A percentile compares a stretch with the other conserved stretches of the same genome.
phyloP scores from a whole-genome alignment of 495 filamentous ascomycete genomes.

The Bombardia bombarda region DNA sequence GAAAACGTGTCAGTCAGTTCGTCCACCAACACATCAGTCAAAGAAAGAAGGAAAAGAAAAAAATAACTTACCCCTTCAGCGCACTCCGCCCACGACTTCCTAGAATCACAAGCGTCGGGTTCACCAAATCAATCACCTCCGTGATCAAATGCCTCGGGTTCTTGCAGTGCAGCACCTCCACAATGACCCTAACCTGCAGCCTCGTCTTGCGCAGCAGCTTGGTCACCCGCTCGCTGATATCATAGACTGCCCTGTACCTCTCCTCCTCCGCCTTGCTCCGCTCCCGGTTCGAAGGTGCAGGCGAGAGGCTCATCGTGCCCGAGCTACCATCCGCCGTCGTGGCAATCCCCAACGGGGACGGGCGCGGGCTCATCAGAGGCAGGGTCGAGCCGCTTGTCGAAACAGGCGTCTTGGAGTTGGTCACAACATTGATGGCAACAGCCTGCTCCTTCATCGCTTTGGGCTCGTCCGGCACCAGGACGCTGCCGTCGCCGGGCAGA shows the following conservation, averaged over 20 bases:
- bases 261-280: conserved; percentile 62
- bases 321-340: conserved; percentile 10
- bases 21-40: neutral
- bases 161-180: conserved; percentile 98
- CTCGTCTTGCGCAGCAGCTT: conserved; percentile 81
- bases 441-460: conserved; percentile 66
- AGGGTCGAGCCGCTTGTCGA: conserved; percentile 16
- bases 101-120: conserved; percentile 87
- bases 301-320: conserved; percentile 30
- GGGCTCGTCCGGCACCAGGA: conserved; percentile 40
- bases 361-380: conserved; percentile 8
- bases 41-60: neutral
- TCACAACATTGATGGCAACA: conserved; percentile 38
- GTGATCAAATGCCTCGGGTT: conserved; percentile 80
- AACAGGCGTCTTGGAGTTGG: conserved; percentile 28
- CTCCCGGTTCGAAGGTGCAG: conserved; percentile 33
- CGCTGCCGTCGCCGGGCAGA: conserved; percentile 16
- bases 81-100: conserved; percentile 85
- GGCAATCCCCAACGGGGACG: conserved; percentile 9
- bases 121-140: conserved; percentile 84
- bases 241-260: conserved; percentile 63
- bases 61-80: conserved; percentile 71
- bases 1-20: neutral
- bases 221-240: conserved; percentile 71
- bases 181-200: conserved; percentile 81